These are phyloP conservation scores for Globisporangium perplexum DNA, from an alignment of 352 stramenopile genomes.

Conservation along the genomic window DNA sequence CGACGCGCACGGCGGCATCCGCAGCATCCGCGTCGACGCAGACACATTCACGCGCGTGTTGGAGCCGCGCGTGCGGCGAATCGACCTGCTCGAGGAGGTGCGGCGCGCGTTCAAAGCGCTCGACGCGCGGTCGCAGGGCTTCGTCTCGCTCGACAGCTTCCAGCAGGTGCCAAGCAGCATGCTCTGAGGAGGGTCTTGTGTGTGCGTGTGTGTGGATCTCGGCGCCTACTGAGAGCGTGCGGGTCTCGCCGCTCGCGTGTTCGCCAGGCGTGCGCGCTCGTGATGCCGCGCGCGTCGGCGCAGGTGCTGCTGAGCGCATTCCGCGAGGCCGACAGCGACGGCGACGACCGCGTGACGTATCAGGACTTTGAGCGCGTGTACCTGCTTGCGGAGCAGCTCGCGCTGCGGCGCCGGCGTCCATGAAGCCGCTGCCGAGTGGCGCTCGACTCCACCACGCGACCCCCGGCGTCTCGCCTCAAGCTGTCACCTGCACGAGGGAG, in stretches of 20 bases:
- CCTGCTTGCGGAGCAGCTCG: background rate
- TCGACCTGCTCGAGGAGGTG: constrained; percentile 49
- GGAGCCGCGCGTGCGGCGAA: constrained; percentile 27
- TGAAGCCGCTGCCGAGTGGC: too few species aligned
- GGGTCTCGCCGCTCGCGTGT: background rate
- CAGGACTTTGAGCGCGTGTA: constrained; percentile 15
- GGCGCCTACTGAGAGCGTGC: background rate
- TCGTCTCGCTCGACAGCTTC: constrained; percentile 64
- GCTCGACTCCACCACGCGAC: too few species aligned
- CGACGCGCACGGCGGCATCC: constrained; percentile 3
- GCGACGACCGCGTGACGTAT: constrained; percentile 26
- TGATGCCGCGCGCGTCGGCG: constrained; percentile 31
- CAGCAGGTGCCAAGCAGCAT: background rate
- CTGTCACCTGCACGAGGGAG: too few species aligned
- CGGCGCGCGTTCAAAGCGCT: constrained; percentile 61
- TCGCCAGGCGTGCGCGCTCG: constrained; percentile 24
- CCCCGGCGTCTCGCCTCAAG: too few species aligned
- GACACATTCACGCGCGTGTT: constrained; percentile 26
- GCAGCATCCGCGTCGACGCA: constrained; percentile 17
- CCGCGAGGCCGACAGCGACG: constrained; percentile 46
- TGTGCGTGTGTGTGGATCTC: background rate
- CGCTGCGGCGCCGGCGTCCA: background rate
- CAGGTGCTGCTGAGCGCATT: constrained; percentile 33
- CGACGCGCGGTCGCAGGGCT: constrained; percentile 48
- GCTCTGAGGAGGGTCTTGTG: too few species aligned